phyloP scores from a whole-genome alignment of 2,329 filamentous ascomycete genomes.

The Aspergillus felis region DNA sequence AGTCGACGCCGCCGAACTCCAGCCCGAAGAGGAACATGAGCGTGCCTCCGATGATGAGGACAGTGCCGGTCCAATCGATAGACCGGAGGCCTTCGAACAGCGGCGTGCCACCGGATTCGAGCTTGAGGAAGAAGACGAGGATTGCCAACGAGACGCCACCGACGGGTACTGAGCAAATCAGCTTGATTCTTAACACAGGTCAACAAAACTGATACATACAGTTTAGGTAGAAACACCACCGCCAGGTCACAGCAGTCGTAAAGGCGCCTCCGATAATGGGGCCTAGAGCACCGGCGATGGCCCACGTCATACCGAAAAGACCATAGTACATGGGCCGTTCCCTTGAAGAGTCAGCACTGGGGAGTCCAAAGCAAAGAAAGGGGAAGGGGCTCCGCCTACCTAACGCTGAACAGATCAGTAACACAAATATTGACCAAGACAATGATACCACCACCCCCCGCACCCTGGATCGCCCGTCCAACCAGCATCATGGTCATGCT shows the following conservation, averaged over 20 bases:
- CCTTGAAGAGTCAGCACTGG: slow-evolving; percentile 24
- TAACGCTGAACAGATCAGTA: slow-evolving; percentile 60
- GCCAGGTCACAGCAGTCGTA: slow-evolving; percentile 56
- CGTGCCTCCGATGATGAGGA: slow-evolving; percentile 69
- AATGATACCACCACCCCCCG: slow-evolving; percentile 61
- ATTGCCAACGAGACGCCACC: slow-evolving; percentile 58
- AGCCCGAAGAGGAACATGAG: slow-evolving; percentile 84
- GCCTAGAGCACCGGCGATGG: slow-evolving; percentile 56
- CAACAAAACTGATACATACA: slow-evolving; percentile 21
- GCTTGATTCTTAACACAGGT: neutral
- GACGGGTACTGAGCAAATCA: slow-evolving; percentile 46
- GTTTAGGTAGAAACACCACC: slow-evolving; percentile 62
- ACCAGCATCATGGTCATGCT: slow-evolving; percentile 61
- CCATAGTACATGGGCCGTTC: slow-evolving; percentile 59
- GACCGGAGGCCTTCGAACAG: slow-evolving; percentile 55
- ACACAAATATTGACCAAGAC: slow-evolving; percentile 63
- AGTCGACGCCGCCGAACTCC: slow-evolving; percentile 73
- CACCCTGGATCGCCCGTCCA: slow-evolving; percentile 60
- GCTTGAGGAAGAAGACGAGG: slow-evolving; percentile 56
- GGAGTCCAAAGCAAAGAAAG: neutral
- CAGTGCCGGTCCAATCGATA: slow-evolving; percentile 61
- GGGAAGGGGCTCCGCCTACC: slow-evolving; percentile 27
- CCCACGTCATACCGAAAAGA: slow-evolving; percentile 60
- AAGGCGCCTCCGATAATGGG: slow-evolving; percentile 61
- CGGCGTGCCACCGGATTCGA: slow-evolving; percentile 59